A percentile compares a stretch with the other conserved stretches of the same genome.
Evolutionary conservation across 148 eudicot species (phyloP).

Genomic region (Simmondsia chinensis): DNA sequence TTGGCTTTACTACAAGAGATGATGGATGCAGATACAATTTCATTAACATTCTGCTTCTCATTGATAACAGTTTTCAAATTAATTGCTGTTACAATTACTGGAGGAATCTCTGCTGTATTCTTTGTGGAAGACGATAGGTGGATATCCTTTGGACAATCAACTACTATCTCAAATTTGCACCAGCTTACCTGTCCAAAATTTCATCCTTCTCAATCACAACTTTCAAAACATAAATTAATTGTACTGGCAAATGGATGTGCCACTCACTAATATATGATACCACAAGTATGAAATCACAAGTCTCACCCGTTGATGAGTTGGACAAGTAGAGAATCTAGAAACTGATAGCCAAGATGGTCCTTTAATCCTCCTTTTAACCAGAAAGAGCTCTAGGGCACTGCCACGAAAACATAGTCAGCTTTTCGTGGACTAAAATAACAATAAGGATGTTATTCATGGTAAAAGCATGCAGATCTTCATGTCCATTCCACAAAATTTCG

Average conservation of each 20-base stretch:
- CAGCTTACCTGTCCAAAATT: conserved; percentile 76
- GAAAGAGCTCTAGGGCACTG: conserved; percentile 87
- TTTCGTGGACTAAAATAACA: too few relatives aligned
- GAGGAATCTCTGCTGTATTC: conserved; percentile 65
- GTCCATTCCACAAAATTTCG: too few relatives aligned
- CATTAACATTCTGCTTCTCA: conserved; percentile 67
- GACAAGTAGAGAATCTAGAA: conserved; percentile 56
- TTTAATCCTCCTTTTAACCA: conserved; percentile 84
- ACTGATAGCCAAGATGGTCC: conserved; percentile 94
- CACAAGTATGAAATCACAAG: conserved; percentile 5
- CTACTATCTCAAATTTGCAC: conserved; percentile 90
- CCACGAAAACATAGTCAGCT: conserved; percentile 11
- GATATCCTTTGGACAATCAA: conserved; percentile 75
- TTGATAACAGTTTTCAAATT: conserved; percentile 81
- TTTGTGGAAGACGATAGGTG: conserved; percentile 41
- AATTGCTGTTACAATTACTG: conserved; percentile 79
- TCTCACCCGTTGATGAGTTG: conserved; percentile 65
- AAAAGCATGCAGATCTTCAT: too few relatives aligned
- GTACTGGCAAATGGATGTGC: too few relatives aligned
- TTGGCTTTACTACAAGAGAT: conserved; percentile 80
- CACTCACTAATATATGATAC: too few relatives aligned
- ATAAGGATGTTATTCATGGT: too few relatives aligned
- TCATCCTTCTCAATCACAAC: conserved; percentile 3
- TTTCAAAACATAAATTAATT: too few relatives aligned
- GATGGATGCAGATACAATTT: conserved; percentile 86